Conservation (phyloP, 2,329 filamentous ascomycete genomes). For the Westerdykella ornata region DNA sequence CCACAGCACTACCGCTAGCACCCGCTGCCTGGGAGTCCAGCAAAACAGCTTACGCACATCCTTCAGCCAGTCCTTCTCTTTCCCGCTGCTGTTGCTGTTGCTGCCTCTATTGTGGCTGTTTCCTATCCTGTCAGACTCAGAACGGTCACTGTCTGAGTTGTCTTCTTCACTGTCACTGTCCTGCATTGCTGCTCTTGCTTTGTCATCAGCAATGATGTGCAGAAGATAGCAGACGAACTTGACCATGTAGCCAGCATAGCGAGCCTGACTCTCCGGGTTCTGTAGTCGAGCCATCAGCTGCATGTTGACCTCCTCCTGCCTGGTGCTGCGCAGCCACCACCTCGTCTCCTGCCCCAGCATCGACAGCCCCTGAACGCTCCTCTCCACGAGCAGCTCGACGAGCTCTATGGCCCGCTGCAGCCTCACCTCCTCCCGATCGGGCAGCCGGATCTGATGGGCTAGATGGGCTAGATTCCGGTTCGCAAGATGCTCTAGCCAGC, state of each 20-base stretch:
- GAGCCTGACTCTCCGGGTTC: constrained; percentile 12
- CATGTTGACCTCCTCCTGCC: constrained; percentile 6
- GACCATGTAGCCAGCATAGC: constrained; percentile 11
- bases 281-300: constrained; percentile 11
- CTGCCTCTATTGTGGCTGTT: too few relatives aligned
- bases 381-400: constrained; percentile 7
- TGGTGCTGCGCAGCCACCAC: constrained; percentile 10
- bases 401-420: constrained; percentile 3
- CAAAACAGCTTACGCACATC: too few relatives aligned
- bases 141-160: constrained; percentile 4
- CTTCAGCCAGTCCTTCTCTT: too few relatives aligned
- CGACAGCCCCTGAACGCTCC: constrained; percentile 7
- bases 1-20: too few relatives aligned
- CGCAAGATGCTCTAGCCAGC: not conserved
- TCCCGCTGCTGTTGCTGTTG: too few relatives aligned
- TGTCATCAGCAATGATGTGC: constrained; percentile 3
- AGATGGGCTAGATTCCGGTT: not conserved
- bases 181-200: too few relatives aligned
- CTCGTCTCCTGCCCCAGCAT: constrained; percentile 7
- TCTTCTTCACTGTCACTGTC: too few relatives aligned
- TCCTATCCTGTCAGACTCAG: too few relatives aligned
- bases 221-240: constrained; percentile 13
- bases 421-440: not conserved
- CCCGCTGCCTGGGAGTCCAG: too few relatives aligned
- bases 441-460: not conserved